Evolutionary conservation across 371 early-diverging fungal species (phyloP), one percentile per base, ranked within the genome.

Genomic region (Apophysomyces ossiformis): DNA sequence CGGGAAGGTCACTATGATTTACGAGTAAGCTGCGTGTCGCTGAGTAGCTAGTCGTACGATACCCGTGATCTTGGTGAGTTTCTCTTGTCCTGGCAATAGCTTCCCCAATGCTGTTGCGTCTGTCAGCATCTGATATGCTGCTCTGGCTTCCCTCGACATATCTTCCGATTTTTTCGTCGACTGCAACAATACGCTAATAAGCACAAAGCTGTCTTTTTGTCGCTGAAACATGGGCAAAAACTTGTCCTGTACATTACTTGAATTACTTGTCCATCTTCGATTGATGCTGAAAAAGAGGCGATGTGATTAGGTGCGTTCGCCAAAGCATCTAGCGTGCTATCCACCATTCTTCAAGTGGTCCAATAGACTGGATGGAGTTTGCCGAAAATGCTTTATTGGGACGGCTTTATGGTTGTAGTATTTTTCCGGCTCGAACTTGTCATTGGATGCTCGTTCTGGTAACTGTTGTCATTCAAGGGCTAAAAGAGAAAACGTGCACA

Each of bases 261-360:
- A 46, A 67, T 46, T 21, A 67, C 58, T 56, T 37, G 66, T 35
- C 69, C 75, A 64, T 74, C 72, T 5, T 65, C 39, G 5, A 57
- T 47, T 18, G 67, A 63, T 13, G 69, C 71, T n/a, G 71, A 63
- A 63, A 74, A 71, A 21, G 72, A 71, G 43, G 65, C 60, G 32
- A 71, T 37, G 47, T 74, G 69, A 3, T 62, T 62, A n/a, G 75
- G 67, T 41, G 68, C 57, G 18, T 60, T 64, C 4, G 71, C 37
- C 41, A 74, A 60, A 7, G 71, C 64, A 57, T 74, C 75, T 64
- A 71, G 69, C 4, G 58, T 59, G n/a, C 69, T 18, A 63, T 74
- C 75, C 38, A 65, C 54, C 75, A 74, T 74, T 8, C 54, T 32
- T 26, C 32, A 26, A 26, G 32, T 26, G 32, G 32, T 2, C 32